Base-by-base conservation (phyloP, 805 yeast species). In the Pachysolen tannophilus region DNA sequence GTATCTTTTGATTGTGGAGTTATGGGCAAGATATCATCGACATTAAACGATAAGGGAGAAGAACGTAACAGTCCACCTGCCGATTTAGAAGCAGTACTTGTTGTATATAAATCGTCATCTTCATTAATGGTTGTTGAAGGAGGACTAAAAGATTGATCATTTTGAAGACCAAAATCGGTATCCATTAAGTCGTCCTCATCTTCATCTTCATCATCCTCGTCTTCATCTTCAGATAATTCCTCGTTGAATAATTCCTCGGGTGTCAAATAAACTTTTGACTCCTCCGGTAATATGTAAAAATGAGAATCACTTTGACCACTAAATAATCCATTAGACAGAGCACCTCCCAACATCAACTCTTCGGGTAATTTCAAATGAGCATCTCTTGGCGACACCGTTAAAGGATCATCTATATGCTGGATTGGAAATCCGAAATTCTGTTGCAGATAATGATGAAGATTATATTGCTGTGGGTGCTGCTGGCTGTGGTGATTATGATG, bases 141-240 rank as follows among this genome's bases (percentile, higher is more conserved):
- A 30, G 29, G 34, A 24, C 33, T 28, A 23, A 13, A 19, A 10
- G 30, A 8, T 20, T 31, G 35, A 26, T 33, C 35, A 18, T 28
- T 28, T n/a, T 20, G 27, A 14, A 26, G 21, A 17, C 27, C 31
- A 18, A 35, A 20, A 15, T 35, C 38, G 7, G 32, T 28, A 13
- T 32, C 39, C 33, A 27, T 21, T 11, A 23, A 26, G 21, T 31
- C 39, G 10, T 36, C 37, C n/a, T 33, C 33, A 11, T 33, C 37
- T n/a, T 38, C 41, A 19, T 33, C 38, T 2, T 30, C 35, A n/a
- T 40, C 39, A 11, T 44, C 41, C 32, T 39, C 40, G 15, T 37
- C 34, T 10, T 45, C 49, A 30, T 41, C 43, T 21, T 42, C 48
- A 16, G 42, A 42, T n/a, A 46, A 36, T 27, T 46, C 44, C 20